A percentile compares a stretch with the other conserved stretches of the same genome.
Conservation (phyloP, 1,139 yeast genomes). For the Diutina sp. region DNA sequence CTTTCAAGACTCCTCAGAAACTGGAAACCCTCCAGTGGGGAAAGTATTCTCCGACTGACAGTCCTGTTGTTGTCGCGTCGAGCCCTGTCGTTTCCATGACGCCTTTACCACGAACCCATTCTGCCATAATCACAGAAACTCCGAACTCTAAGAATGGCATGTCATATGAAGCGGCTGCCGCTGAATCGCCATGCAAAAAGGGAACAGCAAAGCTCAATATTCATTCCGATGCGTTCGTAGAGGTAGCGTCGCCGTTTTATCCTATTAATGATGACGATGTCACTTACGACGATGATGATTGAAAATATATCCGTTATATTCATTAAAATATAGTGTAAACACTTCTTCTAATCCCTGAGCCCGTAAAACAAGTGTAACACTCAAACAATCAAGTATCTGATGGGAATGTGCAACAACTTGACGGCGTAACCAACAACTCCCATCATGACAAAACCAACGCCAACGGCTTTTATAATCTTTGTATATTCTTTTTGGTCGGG, state of each 20-base stretch:
- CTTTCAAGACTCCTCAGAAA: neutral
- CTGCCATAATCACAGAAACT: neutral
- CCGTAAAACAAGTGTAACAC: neutral
- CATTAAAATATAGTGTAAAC: neutral
- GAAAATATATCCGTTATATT: neutral
- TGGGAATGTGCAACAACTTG: conserved; percentile 91
- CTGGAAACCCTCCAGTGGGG: neutral
- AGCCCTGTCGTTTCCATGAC: neutral
- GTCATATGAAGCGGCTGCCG: neutral
- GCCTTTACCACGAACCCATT: neutral
- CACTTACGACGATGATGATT: neutral
- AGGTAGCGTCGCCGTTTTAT: neutral
- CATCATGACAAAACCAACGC: conserved; percentile 93
- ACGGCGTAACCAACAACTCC: conserved; percentile 95
- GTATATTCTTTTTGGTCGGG: conserved; percentile 83
- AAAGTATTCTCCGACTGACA: neutral
- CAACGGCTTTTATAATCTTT: conserved; percentile 88
- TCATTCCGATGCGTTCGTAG: neutral
- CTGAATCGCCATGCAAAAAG: neutral
- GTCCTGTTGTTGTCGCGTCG: neutral
- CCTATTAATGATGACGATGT: neutral
- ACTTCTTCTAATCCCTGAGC: neutral
- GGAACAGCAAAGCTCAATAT: no score
- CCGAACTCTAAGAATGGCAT: neutral
- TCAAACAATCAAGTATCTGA: conserved; percentile 90